A percentile compares a stretch with the other conserved stretches of the same genome.
These are phyloP conservation scores for Hansenula sp. DNA, from an alignment of 1,139 yeast species.

Conservation along the genomic window DNA sequence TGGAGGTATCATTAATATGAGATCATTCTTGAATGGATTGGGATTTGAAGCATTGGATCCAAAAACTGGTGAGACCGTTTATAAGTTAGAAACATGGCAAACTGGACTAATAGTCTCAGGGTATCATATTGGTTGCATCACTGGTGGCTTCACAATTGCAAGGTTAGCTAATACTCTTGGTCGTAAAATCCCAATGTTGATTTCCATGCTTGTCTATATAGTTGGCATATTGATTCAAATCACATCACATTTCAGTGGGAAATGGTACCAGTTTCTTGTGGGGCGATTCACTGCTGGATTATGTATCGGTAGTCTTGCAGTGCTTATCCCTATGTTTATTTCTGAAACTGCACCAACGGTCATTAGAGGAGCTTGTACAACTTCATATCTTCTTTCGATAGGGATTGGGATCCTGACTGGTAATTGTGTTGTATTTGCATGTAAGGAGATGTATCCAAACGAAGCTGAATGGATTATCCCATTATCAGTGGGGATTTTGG, in stretches of 20 bases:
- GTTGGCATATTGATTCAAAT: slow-evolving; percentile 51
- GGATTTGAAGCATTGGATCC: no score
- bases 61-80: no score
- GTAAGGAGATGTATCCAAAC: slow-evolving; percentile 45
- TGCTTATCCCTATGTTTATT: slow-evolving; percentile 60
- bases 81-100: slow-evolving; percentile 13
- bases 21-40: no score
- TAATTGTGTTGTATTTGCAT: slow-evolving; percentile 59
- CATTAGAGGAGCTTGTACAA: slow-evolving; percentile 62
- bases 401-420: slow-evolving; percentile 65
- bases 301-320: slow-evolving; percentile 64
- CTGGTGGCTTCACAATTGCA: slow-evolving; percentile 55
- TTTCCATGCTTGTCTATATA: slow-evolving; percentile 42
- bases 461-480: slow-evolving; percentile 59
- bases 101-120: slow-evolving; percentile 48
- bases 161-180: slow-evolving; percentile 36
- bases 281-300: slow-evolving; percentile 50
- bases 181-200: slow-evolving; percentile 18
- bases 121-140: slow-evolving; percentile 60
- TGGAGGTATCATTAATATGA: slow-evolving; percentile 46
- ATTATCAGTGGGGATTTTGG: slow-evolving; percentile 31
- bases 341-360: slow-evolving; percentile 65
- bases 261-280: slow-evolving; percentile 40
- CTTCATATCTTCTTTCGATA: slow-evolving; percentile 59
- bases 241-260: slow-evolving; percentile 31